These are phyloP conservation scores for Apiotrichum domesticum DNA, from an alignment of 1,284 basidiomycete species.

Conservation along the genomic window DNA sequence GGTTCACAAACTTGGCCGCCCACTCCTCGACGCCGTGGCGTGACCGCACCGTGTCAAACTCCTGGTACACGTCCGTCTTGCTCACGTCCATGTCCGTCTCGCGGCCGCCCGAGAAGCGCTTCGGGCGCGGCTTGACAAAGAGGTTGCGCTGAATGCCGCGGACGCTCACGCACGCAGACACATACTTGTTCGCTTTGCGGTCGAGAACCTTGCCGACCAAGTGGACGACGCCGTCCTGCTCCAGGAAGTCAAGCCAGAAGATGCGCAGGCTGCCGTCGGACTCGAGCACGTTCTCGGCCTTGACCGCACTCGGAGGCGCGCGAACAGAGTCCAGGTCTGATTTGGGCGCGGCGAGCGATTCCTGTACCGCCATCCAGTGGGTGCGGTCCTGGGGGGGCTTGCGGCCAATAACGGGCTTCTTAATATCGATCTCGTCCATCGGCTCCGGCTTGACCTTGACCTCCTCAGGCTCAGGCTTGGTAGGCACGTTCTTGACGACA, in stretches of 20 bases:
- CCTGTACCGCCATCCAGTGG: conserved; percentile 70
- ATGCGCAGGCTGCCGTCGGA: conserved; percentile 72
- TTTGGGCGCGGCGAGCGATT: conserved; percentile 41
- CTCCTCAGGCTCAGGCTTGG: conserved; percentile 43
- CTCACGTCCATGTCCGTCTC: conserved; percentile 72
- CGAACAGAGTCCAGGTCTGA: conserved; percentile 41
- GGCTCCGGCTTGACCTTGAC: conserved; percentile 13
- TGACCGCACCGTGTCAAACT: conserved; percentile 74
- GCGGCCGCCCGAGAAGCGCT: conserved; percentile 54
- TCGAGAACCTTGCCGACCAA: conserved; percentile 85
- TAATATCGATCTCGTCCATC: conserved; percentile 18
- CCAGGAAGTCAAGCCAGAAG: conserved; percentile 90
- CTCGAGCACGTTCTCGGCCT: conserved; percentile 52
- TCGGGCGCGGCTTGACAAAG: conserved; percentile 79
- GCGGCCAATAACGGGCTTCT: conserved; percentile 28
- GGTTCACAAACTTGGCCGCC: conserved; percentile 74
- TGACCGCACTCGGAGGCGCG: conserved; percentile 44
- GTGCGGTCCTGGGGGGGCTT: conserved; percentile 47
- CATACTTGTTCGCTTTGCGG: conserved; percentile 60
- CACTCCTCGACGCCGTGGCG: conserved; percentile 70
- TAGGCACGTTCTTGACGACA: conserved; percentile 45
- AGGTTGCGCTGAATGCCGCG: conserved; percentile 83
- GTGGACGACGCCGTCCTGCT: conserved; percentile 65
- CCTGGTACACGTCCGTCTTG: conserved; percentile 66
- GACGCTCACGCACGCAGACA: conserved; percentile 84